phyloP scores from a whole-genome alignment of 2,329 filamentous ascomycete genomes.

The Penicillium sp. region DNA sequence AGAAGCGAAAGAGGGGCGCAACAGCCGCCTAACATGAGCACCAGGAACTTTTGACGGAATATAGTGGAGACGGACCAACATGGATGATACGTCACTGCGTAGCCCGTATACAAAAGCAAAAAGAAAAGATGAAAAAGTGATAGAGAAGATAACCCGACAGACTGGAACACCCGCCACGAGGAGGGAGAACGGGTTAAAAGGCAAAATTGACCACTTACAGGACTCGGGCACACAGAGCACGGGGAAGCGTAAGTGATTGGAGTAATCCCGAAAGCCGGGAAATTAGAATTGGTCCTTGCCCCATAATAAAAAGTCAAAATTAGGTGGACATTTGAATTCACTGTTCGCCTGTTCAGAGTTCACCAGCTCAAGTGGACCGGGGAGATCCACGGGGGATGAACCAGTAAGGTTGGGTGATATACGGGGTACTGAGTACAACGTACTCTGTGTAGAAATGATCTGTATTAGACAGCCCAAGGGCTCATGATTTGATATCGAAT shows the following conservation, averaged over 20 bases:
- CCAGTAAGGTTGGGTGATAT: neutral
- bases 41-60: slow-evolving; percentile 6
- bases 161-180: neutral
- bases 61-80: slow-evolving; percentile 1
- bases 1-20: slow-evolving; percentile 1
- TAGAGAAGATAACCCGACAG: slow-evolving; percentile 7
- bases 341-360: neutral
- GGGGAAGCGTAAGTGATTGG: neutral
- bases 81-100: slow-evolving; percentile 11
- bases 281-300: neutral
- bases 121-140: neutral
- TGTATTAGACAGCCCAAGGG: neutral
- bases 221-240: neutral
- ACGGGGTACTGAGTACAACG: neutral
- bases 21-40: neutral
- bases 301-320: neutral
- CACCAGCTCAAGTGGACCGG: slow-evolving; percentile 6
- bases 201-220: neutral
- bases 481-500: neutral
- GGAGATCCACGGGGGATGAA: neutral
- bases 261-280: neutral
- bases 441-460: neutral
- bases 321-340: neutral
- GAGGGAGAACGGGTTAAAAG: neutral
- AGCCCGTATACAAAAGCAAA: neutral